These are phyloP conservation scores for Aspergillus brunneoviolaceus DNA, from an alignment of 2,329 filamentous ascomycete species.

Conservation along the genomic window DNA sequence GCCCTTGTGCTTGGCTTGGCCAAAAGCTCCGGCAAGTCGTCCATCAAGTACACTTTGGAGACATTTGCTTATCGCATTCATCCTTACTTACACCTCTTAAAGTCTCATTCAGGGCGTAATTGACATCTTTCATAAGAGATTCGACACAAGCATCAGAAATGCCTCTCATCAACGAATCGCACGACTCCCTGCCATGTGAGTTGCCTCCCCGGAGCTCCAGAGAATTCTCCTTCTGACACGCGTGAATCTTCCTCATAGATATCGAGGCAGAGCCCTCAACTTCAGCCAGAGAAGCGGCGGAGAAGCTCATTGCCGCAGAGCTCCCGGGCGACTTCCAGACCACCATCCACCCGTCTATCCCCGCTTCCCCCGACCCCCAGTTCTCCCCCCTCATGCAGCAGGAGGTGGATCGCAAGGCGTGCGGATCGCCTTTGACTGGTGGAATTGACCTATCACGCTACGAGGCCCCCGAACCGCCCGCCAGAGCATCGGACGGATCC, in stretches of 20 bases:
- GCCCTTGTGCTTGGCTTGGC: neutral
- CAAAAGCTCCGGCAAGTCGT: conserved; percentile 2
- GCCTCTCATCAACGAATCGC: conserved; percentile 67
- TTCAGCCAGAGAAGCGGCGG: conserved; percentile 62
- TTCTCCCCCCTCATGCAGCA: conserved; percentile 67
- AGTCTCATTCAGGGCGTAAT: neutral
- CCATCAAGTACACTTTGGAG: neutral
- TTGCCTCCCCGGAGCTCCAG: neutral
- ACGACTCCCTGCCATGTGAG: conserved; percentile 80
- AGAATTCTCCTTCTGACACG: conserved; percentile 9
- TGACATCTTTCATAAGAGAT: neutral
- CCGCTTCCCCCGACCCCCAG: conserved; percentile 51
- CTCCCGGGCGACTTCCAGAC: conserved; percentile 51
- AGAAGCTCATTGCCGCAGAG: conserved; percentile 69
- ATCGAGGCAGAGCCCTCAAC: conserved; percentile 72
- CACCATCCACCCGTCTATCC: conserved; percentile 59
- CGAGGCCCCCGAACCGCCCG: conserved; percentile 67
- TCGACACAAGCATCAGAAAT: conserved; percentile 44
- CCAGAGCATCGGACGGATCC: conserved; percentile 32
- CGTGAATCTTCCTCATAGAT: conserved; percentile 54
- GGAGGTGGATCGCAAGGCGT: conserved; percentile 67
- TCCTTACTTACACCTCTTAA: neutral
- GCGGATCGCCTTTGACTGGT: conserved; percentile 57
- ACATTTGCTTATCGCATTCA: neutral
- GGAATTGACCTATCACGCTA: conserved; percentile 79